Evolutionary conservation across 192 early-diverging fungal species (phyloP).

Genomic region (Linnemannia exigua): DNA sequence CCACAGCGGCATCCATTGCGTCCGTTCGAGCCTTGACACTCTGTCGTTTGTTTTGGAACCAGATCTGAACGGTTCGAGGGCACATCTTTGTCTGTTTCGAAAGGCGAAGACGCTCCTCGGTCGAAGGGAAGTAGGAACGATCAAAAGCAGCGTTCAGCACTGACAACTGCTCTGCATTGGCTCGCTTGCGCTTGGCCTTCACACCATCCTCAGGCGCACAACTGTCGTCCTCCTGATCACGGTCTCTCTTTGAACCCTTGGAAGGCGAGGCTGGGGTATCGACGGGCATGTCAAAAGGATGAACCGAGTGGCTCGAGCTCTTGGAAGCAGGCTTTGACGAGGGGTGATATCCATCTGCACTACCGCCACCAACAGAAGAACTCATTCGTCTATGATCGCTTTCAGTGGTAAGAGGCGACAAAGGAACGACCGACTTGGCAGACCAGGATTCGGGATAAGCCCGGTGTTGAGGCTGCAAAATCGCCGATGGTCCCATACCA

Average conservation of each 20-base stretch:
- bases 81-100: slow-evolving; percentile 89
- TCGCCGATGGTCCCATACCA: not conserved
- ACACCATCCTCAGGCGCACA: slow-evolving; percentile 54
- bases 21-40: slow-evolving; percentile 72
- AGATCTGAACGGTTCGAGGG: slow-evolving; percentile 94
- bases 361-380: not conserved
- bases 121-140: slow-evolving; percentile 86
- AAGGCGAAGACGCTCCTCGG: slow-evolving; percentile 81
- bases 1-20: slow-evolving; percentile 49
- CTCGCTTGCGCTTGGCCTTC: slow-evolving; percentile 85
- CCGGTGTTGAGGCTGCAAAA: not conserved
- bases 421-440: slow-evolving; percentile 4
- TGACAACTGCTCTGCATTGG: slow-evolving; percentile 81
- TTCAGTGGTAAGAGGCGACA: not conserved
- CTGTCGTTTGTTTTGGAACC: slow-evolving; percentile 98
- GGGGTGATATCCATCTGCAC: not conserved
- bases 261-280: not conserved
- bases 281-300: slow-evolving; percentile 34
- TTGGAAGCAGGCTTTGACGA: not conserved
- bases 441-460: slow-evolving; percentile 9
- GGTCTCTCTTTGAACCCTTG: slow-evolving; percentile 27
- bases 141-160: slow-evolving; percentile 84
- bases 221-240: slow-evolving; percentile 26
- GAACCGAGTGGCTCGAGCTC: slow-evolving; percentile 28
- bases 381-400: not conserved